Evolutionary conservation across 805 yeast species (phyloP), one percentile per base, ranked within the genome.

Genomic region (Zygosaccharomyces kombuchaensis): DNA sequence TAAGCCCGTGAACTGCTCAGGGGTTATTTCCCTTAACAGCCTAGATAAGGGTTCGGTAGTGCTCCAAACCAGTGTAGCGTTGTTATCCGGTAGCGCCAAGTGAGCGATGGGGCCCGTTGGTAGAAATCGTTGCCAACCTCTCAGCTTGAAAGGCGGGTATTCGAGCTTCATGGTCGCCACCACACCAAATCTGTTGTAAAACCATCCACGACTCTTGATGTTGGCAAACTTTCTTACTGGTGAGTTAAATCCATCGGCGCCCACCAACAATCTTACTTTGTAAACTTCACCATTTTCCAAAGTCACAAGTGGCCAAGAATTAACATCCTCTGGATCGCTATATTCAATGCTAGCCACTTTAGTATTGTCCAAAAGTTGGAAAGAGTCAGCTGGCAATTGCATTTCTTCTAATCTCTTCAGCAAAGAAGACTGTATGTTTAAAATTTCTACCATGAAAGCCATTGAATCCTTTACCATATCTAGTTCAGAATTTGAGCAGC

Each of bases 231-330:
- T 74, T 39, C 97, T 76, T 5, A 86, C 98, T 0, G 97, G 96
- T 1, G 97, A 89, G 63, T 89, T 87, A 63, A 81, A 88, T 1
- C 99, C 99, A 63, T 93, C 99, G 32, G 96, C 96, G 7, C 99
- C 99, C 12, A 93, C 79, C 16, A 90, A 70, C n/a, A 90, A 71
- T 44, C 96, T 73, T 0, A 96, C 76, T 57, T 78, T 77, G 41
- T 82, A 71, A 9, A 59, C 52, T 10, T 77, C 76, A 1, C 96
- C 97, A 51, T 76, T 77, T 10, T 78, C 76, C 10, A 90, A 69
- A 21, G 75, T 70, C 10, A 91, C 81, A 7, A 80, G 60, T 1
- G 97, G 97, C 96, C 96, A 87, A 39, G 79, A 77, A 22, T 68
- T 67, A 0, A 63, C 45, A 31, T 65, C 63, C 40, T 68, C 72